These are phyloP conservation scores for Colletotrichum theobromicola DNA, from an alignment of 2,329 filamentous ascomycete genomes.

Conservation along the genomic window DNA sequence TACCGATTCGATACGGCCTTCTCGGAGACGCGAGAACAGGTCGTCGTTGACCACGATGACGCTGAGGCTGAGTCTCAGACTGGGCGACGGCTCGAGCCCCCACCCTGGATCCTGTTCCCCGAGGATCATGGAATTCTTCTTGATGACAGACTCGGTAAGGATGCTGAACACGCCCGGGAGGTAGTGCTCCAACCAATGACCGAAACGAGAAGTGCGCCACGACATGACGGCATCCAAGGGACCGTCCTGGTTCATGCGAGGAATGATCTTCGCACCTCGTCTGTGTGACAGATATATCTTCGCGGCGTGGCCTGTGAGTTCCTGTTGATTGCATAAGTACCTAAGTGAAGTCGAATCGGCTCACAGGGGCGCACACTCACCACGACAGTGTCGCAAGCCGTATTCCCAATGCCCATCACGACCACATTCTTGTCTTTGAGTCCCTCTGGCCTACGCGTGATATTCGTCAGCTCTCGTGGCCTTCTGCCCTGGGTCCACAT, in stretches of 20 bases:
- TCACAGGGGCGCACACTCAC: not conserved
- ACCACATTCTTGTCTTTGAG: conserved; percentile 27
- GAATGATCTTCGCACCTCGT: conserved; percentile 25
- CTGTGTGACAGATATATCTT: conserved; percentile 28
- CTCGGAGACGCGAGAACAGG: not conserved
- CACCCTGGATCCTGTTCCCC: not conserved
- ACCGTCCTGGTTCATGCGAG: conserved; percentile 22
- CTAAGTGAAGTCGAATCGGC: too few species aligned
- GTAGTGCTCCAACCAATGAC: conserved; percentile 22
- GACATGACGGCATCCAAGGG: conserved; percentile 25
- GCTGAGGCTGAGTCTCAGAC: not conserved
- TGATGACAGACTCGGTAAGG: not conserved
- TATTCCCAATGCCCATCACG: conserved; percentile 31
- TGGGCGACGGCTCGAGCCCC: not conserved
- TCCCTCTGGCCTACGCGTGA: conserved; percentile 12
- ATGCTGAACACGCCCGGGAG: conserved; percentile 16
- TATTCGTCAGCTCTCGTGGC: not conserved
- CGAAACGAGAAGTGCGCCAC: conserved; percentile 23
- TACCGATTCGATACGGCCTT: not conserved
- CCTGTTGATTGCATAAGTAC: not conserved
- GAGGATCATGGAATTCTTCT: not conserved
- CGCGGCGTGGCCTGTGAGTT: conserved; percentile 22
- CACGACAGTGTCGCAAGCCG: conserved; percentile 27
- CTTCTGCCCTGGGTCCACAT: not conserved
- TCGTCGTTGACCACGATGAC: not conserved